Base-by-base conservation (phyloP, 306 rosid species). In the Lablab purpureus region DNA sequence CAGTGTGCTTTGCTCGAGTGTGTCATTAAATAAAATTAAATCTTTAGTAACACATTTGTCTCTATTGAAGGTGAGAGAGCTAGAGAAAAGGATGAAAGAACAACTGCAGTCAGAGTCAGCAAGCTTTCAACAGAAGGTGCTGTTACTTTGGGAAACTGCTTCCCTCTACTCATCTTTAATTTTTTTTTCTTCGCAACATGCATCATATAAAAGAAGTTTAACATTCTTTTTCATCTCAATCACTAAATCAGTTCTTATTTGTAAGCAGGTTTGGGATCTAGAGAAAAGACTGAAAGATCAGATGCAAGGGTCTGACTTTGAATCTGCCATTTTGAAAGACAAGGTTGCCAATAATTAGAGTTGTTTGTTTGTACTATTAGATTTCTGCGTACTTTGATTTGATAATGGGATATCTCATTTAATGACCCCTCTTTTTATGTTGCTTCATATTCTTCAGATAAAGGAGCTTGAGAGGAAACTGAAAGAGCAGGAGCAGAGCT, bases 391-490 rank as follows among this genome's bases (percentile, higher is more conserved):
- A 50, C n/a, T 76, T 15, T 54, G 51, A 25, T 41, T n/a, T 34
- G 3, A 25, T 25, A 6, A 81, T 30, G 58, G 54, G 45, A 84
- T 69, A 64, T 75, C 11, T 43, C 49, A 50, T 22, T 45, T n/a
- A 28, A 27, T 47, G 71, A 34, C 49, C 25, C 30, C 65, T 74
- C 43, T 11, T 19, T 47, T 19, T 47, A 32, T 78, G 59, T 10
- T 64, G 74, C 83, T 83, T 73, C 68, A 4, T 60, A 51, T 72
- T 80, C 76, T 75, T 79, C 80, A 93, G 98, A 75, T 93, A 46
- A 81, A 75, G 56, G 98, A 89, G 68, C 89, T 91, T 18, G 96
- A 93, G 87, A 87, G 78, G 74, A 91, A 88, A 88, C 75, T 93
- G 78, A 89, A 67, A 82, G 96, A 91, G 77, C 88, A 89, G 69